Base-by-base conservation (phyloP, 2,329 filamentous ascomycete species). In the Dothistroma septosporum region DNA sequence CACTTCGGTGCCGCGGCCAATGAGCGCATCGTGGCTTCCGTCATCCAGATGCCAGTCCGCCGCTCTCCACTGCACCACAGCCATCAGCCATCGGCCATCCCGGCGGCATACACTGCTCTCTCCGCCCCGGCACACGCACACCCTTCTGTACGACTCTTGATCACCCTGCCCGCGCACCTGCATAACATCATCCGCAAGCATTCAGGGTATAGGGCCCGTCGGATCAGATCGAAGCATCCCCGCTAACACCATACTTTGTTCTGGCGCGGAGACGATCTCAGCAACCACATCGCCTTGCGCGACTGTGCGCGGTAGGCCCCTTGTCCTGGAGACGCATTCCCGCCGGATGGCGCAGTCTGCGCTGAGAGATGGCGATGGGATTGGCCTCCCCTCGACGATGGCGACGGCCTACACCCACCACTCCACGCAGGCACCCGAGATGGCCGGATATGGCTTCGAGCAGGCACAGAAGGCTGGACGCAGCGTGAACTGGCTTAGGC, bases 341-440 rank as follows among this genome's bases (percentile, higher is more conserved):
- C 55, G 66, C 62, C 60, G 58, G 58, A 69, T 69, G 67, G 67
- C 67, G 64, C 67, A 69, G 64, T 50, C 57, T 57, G 66, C 66
- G 63, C 67, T 66, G 24, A 58, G 60, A 47, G 59, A 64, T 61
- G 64, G 58, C 28, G 32, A 61, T 62, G 56, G 33, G 37, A 57
- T 53, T 46, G 58, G 21, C 22, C 14, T 48, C 2, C 57, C 64
- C 32, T 60, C 62, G 41, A 63, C 64, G 10, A 41, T 64, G 33
- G 59, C 61, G 35, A 64, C 64, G 19, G 64, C 64, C n/a, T 61
- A 59, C 60, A 50, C 52, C 50, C 56, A 60, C 46, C 55, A 59
- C 16, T 54, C 61, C 16, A 61, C 63, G 10, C 58, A 60, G 46
- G 47, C 58, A n/a, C 60, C 61, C 22, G 55, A 55, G 6, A 58